A percentile compares a stretch with the other conserved stretches of the same genome.
Conservation (phyloP, 768 basidiomycete species). For the Guyanaporus albipodus region DNA sequence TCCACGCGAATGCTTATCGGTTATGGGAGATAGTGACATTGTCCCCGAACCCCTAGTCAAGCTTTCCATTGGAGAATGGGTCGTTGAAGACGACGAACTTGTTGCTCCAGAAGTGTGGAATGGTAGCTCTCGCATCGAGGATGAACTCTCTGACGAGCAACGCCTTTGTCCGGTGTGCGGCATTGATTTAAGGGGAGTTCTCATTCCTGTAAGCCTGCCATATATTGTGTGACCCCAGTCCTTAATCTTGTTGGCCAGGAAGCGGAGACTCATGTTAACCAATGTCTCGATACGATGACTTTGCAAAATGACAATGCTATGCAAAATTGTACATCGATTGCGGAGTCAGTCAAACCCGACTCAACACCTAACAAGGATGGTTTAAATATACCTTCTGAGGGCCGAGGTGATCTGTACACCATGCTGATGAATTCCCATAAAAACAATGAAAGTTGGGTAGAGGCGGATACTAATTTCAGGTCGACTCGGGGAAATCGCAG, state of each 20-base stretch:
- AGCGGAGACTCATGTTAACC: constrained; percentile 51
- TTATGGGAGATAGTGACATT: background rate
- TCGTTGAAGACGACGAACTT: constrained; percentile 68
- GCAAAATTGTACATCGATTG: background rate
- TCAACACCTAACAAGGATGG: background rate
- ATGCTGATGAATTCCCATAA: constrained; percentile 87
- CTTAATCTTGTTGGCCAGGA: constrained; percentile 36
- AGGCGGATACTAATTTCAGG: constrained; percentile 52
- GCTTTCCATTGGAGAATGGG: constrained; percentile 54
- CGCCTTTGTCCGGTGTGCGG: constrained; percentile 27
- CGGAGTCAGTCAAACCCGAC: background rate
- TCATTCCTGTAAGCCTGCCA: constrained; percentile 18
- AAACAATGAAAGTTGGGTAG: constrained; percentile 83
- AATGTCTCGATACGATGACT: constrained; percentile 43
- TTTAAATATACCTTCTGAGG: background rate
- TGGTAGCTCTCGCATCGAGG: constrained; percentile 17
- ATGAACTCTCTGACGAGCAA: background rate
- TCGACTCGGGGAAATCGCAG: constrained; percentile 52
- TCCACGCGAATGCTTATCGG: background rate
- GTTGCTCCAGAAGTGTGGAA: constrained; percentile 31
- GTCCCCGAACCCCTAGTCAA: background rate
- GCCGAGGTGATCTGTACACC: constrained; percentile 52
- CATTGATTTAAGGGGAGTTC: constrained; percentile 6
- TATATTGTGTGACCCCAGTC: constrained; percentile 19
- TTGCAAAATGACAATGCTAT: background rate